These are phyloP conservation scores for Penicillium maclennaniae DNA, from an alignment of 495 filamentous ascomycete species.

Conservation along the genomic window DNA sequence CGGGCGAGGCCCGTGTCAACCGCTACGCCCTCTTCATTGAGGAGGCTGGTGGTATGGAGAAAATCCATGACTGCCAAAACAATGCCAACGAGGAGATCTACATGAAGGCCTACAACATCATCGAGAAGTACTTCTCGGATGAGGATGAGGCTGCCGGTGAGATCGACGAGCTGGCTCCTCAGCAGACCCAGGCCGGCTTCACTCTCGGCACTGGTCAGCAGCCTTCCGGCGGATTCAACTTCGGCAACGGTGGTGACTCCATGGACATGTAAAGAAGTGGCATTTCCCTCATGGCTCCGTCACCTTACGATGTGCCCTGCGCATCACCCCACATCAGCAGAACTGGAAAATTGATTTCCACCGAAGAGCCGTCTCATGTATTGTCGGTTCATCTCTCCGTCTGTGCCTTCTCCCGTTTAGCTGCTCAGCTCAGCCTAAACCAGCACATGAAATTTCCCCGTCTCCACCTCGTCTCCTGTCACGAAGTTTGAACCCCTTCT, in stretches of 20 bases:
- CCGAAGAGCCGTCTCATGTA: neutral
- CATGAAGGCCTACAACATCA: conserved; percentile 99
- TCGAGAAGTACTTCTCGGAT: conserved; percentile 99
- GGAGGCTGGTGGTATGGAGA: conserved; percentile 98
- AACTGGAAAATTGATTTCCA: neutral
- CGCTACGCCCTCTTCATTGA: conserved; percentile 97
- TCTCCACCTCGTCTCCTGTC: conserved; percentile 15
- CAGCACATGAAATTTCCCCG: neutral
- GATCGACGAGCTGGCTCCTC: conserved; percentile 64
- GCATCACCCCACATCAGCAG: neutral
- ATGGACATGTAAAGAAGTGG: conserved; percentile 89
- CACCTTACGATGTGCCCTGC: neutral
- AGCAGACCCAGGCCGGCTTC: conserved; percentile 70
- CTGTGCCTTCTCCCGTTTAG: neutral
- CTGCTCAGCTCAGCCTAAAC: neutral
- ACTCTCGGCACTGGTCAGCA: conserved; percentile 75
- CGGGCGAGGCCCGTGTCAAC: conserved; percentile 78
- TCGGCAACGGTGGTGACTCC: conserved; percentile 80
- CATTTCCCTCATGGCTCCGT: neutral
- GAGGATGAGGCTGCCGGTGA: conserved; percentile 86
- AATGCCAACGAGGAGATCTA: conserved; percentile 99
- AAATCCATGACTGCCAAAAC: conserved; percentile 99
- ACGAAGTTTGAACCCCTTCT: conserved; percentile 12
- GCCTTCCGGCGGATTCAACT: conserved; percentile 85
- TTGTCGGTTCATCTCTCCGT: neutral